Conservation (phyloP, 306 rosid species). For the Sophora flavescens region DNA sequence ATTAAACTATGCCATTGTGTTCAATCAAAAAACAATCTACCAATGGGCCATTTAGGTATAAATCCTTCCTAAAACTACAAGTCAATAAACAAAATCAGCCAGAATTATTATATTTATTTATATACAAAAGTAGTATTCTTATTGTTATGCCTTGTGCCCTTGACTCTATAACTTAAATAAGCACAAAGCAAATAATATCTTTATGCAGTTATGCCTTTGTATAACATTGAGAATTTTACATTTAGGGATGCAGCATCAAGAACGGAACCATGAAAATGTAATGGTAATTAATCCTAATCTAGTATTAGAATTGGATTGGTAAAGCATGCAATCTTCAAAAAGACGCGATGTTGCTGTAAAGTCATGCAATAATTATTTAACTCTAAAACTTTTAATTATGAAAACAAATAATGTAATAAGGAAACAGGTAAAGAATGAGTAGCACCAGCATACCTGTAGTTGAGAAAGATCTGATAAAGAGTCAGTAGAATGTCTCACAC, state of each 20-base stretch:
- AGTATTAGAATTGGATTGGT: conserved; percentile 16
- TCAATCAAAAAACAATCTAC: background rate
- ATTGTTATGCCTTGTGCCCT: background rate
- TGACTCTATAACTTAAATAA: conserved; percentile 21
- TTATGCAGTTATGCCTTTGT: conserved; percentile 21
- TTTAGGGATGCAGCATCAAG: conserved; percentile 11
- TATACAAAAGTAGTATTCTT: conserved; percentile 1
- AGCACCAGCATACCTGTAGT: conserved; percentile 68
- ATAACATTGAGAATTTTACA: conserved; percentile 19
- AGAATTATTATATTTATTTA: background rate
- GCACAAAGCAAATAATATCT: background rate
- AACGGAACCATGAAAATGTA: conserved; percentile 2
- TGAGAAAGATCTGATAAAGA: conserved; percentile 92
- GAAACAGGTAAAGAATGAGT: conserved; percentile 31
- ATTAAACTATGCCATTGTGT: background rate
- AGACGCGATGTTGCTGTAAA: background rate
- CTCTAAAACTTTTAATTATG: background rate
- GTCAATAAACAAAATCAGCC: conserved; percentile 19
- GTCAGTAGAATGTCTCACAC: conserved; percentile 55
- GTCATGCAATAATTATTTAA: conserved; percentile 23
- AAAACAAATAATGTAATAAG: conserved; percentile 7
- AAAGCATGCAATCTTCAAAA: conserved; percentile 9
- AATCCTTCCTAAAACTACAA: conserved; percentile 24
- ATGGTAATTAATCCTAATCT: conserved; percentile 1
- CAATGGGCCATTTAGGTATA: background rate